phyloP scores from a whole-genome alignment of 2,329 filamentous ascomycete genomes.

The Aspergillus fijiensis region DNA sequence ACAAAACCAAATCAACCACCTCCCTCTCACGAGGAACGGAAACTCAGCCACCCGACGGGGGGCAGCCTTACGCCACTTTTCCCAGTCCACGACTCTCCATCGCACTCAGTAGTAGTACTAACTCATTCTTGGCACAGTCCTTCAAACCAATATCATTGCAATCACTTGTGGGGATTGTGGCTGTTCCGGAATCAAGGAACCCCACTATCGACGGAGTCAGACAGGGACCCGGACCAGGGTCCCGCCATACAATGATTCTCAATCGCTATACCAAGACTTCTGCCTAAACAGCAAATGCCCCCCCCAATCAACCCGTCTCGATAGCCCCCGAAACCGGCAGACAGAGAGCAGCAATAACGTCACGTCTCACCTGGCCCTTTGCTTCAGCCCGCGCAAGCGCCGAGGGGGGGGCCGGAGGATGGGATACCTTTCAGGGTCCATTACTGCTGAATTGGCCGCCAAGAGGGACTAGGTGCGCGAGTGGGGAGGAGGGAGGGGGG shows the following conservation, averaged over 20 bases:
- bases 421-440: slow-evolving; percentile 11
- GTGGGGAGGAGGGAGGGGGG: slow-evolving; percentile 10
- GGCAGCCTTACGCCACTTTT: not conserved
- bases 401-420: not conserved
- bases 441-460: slow-evolving; percentile 15
- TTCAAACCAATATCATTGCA: not conserved
- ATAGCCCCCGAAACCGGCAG: not conserved
- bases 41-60: not conserved
- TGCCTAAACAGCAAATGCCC: not conserved
- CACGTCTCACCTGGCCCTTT: too few relatives aligned
- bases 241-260: not conserved
- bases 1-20: not conserved
- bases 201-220: not conserved
- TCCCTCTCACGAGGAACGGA: too few relatives aligned
- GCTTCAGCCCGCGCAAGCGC: not conserved
- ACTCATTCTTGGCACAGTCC: not conserved
- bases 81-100: not conserved
- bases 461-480: slow-evolving; percentile 10
- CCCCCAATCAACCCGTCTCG: not conserved
- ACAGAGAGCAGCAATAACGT: not conserved
- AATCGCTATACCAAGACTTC: slow-evolving; percentile 1
- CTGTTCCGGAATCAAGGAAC: not conserved
- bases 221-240: not conserved
- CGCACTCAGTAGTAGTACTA: not conserved
- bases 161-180: not conserved